phyloP scores from a whole-genome alignment of 1,284 basidiomycete species.

The Apiotrichum siamense region DNA sequence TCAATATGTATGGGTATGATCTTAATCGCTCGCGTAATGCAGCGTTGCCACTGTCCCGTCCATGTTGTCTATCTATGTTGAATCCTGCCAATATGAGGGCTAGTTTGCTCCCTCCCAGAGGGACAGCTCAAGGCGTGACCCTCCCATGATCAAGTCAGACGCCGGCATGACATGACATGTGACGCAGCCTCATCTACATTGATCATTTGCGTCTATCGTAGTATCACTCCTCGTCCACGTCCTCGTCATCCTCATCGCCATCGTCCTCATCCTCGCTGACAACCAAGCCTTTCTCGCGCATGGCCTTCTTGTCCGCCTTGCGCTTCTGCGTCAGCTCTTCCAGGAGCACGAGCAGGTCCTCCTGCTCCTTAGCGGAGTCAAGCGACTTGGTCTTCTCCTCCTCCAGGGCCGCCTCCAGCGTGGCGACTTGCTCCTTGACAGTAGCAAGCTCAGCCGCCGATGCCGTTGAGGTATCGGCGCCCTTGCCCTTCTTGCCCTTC shows the following conservation, averaged over 20 bases:
- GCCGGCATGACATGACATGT: too few species aligned
- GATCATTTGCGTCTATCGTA: not conserved
- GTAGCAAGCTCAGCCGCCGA: too few species aligned
- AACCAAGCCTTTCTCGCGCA: conserved; percentile 68
- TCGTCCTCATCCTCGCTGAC: conserved; percentile 88
- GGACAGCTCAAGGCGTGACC: too few species aligned
- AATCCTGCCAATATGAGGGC: too few species aligned
- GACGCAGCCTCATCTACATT: too few species aligned
- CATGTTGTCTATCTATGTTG: too few species aligned
- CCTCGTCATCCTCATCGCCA: conserved; percentile 56
- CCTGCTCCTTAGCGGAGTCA: conserved; percentile 89
- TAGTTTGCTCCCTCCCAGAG: too few species aligned
- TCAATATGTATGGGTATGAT: conserved; percentile 5
- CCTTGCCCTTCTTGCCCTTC: conserved; percentile 18
- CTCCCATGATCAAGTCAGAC: too few species aligned
- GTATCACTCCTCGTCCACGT: conserved; percentile 24
- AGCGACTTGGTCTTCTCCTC: conserved; percentile 59
- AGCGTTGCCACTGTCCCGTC: too few species aligned
- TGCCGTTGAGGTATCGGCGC: too few species aligned
- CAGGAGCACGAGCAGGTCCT: conserved; percentile 84
- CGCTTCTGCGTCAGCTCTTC: conserved; percentile 87
- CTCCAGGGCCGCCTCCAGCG: conserved; percentile 49
- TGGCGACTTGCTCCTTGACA: conserved; percentile 17
- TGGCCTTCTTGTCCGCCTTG: conserved; percentile 67
- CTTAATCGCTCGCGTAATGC: too few species aligned